Evolutionary conservation across 257 asterid genomes (phyloP).

Genomic region (Plectranthus barbatus): DNA sequence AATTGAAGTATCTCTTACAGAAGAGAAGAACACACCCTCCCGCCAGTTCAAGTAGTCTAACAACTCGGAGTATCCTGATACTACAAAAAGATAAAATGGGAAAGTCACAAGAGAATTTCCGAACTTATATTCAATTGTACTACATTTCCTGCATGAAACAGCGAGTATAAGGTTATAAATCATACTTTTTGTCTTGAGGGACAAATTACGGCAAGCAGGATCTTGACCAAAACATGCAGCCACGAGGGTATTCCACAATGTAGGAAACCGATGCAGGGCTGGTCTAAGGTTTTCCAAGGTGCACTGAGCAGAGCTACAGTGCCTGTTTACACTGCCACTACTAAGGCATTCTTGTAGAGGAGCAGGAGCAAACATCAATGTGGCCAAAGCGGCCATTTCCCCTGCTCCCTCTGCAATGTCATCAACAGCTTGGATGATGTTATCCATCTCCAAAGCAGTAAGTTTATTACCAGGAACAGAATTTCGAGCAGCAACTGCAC

Average conservation of each 20-base stretch:
- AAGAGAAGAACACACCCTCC: conserved; percentile 86
- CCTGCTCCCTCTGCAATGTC: conserved; percentile 99
- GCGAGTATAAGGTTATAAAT: conserved; percentile 12
- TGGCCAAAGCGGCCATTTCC: conserved; percentile 95
- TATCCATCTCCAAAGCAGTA: conserved; percentile 50
- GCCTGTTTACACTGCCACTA: conserved; percentile 90
- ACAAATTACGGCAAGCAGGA: conserved; percentile 43
- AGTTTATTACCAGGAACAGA: conserved; percentile 55
- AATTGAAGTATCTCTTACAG: conserved; percentile 77
- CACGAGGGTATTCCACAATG: conserved; percentile 75
- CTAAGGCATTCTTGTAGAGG: conserved; percentile 91
- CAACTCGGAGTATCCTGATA: conserved; percentile 69
- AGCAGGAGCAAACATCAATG: conserved; percentile 83
- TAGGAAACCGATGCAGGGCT: conserved; percentile 82
- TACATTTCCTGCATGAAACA: conserved; percentile 10
- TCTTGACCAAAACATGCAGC: conserved; percentile 90
- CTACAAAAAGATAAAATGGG: conserved; percentile 28
- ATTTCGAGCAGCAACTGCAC: conserved; percentile 71
- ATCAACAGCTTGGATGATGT: conserved; percentile 76
- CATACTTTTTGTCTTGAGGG: conserved; percentile 56
- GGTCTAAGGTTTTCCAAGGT: conserved; percentile 96
- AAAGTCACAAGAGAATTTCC: conserved; percentile 12
- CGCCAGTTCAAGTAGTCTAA: conserved; percentile 93
- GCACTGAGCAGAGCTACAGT: conserved; percentile 76
- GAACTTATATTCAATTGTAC: not conserved